These are phyloP conservation scores for Panus rudis DNA, from an alignment of 768 basidiomycete species.

Conservation along the genomic window DNA sequence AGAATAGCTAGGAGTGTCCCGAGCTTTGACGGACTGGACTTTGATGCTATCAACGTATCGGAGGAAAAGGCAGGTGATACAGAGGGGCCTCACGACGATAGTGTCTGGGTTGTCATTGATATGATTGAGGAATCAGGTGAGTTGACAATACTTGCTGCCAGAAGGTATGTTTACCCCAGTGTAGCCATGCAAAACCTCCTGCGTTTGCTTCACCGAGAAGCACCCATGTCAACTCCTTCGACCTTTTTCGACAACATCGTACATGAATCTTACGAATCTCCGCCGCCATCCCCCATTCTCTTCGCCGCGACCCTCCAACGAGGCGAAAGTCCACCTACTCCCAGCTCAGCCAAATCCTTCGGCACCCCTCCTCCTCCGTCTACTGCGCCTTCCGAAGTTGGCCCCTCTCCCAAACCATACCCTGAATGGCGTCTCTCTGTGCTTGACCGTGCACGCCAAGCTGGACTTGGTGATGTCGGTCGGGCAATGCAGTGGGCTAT, in stretches of 20 bases:
- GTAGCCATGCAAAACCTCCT: neutral
- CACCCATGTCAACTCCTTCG: slow-evolving; percentile 10
- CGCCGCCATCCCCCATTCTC: slow-evolving; percentile 15
- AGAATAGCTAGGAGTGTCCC: too few relatives aligned
- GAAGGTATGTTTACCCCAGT: too few relatives aligned
- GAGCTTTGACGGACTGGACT: too few relatives aligned
- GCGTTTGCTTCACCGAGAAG: neutral
- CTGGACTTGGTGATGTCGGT: slow-evolving; percentile 53
- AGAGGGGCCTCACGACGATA: too few relatives aligned
- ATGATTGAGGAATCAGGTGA: too few relatives aligned
- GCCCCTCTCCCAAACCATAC: slow-evolving; percentile 24
- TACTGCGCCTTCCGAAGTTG: neutral
- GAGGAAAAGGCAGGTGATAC: too few relatives aligned
- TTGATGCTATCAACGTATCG: too few relatives aligned
- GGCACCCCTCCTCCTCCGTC: slow-evolving; percentile 3
- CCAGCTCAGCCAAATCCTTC: slow-evolving; percentile 1
- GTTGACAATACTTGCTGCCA: too few relatives aligned
- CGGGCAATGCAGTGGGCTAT: slow-evolving; percentile 40
- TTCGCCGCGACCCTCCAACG: slow-evolving; percentile 13
- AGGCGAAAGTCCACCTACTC: slow-evolving; percentile 1
- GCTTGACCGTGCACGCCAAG: slow-evolving; percentile 43
- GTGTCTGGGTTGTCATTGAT: too few relatives aligned
- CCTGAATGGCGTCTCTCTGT: slow-evolving; percentile 60
- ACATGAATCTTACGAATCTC: too few relatives aligned
- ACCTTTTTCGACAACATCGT: slow-evolving; percentile 17